Evolutionary conservation across 352 stramenopile species (phyloP).

Genomic region (Phytophthora capsici): DNA sequence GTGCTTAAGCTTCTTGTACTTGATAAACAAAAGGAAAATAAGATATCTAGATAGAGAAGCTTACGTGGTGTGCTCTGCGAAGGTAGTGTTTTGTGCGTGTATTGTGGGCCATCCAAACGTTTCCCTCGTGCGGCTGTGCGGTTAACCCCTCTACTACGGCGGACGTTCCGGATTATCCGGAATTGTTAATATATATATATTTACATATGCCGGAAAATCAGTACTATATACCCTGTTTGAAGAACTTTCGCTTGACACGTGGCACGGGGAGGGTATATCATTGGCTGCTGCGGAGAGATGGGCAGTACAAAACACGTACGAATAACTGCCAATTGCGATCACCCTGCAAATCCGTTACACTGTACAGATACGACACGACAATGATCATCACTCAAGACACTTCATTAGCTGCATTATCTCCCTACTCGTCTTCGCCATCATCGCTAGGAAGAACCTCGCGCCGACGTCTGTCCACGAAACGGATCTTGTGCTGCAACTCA

Average conservation of each 20-base stretch:
- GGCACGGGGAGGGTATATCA: neutral
- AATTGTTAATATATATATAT: no score
- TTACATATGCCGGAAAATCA: no score
- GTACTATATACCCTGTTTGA: no score
- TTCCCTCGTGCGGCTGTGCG: no score
- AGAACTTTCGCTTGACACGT: neutral
- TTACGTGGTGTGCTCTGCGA: no score
- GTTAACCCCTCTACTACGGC: no score
- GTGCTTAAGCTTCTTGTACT: no score
- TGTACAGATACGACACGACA: neutral
- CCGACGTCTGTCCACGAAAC: conserved; percentile 15
- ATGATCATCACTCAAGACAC: conserved; percentile 10
- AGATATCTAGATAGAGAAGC: no score
- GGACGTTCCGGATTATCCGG: no score
- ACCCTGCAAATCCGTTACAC: conserved; percentile 12
- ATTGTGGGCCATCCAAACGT: no score
- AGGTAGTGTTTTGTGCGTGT: no score
- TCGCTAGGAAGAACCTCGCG: neutral
- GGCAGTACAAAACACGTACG: neutral
- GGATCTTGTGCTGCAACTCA: conserved; percentile 18
- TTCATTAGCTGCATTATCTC: neutral
- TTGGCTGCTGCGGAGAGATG: neutral
- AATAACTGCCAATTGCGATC: conserved; percentile 12
- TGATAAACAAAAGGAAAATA: no score
- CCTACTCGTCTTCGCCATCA: neutral